These are phyloP conservation scores for Irpex sp. DNA, from an alignment of 1,284 basidiomycete species.

Conservation along the genomic window DNA sequence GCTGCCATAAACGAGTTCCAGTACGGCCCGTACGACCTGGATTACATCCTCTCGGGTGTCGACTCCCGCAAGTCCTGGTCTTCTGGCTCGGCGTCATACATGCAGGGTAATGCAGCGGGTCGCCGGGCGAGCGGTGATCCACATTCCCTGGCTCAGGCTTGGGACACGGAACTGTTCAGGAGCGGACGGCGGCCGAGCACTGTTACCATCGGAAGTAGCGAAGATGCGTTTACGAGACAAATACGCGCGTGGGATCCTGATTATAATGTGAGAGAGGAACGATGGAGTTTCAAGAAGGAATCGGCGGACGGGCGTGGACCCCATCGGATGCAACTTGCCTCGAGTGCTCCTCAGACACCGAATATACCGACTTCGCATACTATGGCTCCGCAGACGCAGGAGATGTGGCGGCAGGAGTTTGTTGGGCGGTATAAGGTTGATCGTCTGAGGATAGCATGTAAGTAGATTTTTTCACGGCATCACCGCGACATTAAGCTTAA, in stretches of 20 bases:
- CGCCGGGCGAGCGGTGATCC: slow-evolving; percentile 9
- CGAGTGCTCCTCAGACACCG: not conserved
- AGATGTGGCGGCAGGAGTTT: slow-evolving; percentile 65
- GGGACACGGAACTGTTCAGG: slow-evolving; percentile 18
- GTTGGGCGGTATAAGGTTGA: slow-evolving; percentile 65
- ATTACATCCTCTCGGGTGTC: slow-evolving; percentile 37
- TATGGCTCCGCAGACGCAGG: slow-evolving; percentile 52
- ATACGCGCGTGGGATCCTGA: slow-evolving; percentile 45
- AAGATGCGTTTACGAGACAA: slow-evolving; percentile 58
- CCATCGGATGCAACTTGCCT: slow-evolving; percentile 14
- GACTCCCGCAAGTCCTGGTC: slow-evolving; percentile 31
- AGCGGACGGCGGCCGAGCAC: slow-evolving; percentile 45
- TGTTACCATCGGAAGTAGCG: slow-evolving; percentile 42
- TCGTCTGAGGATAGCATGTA: slow-evolving; percentile 45
- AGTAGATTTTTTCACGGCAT: slow-evolving; percentile 9
- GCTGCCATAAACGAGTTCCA: slow-evolving; percentile 6
- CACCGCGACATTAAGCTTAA: not conserved
- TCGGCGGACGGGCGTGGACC: slow-evolving; percentile 37
- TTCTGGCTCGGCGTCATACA: slow-evolving; percentile 33
- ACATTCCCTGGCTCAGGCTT: slow-evolving; percentile 14
- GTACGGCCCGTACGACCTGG: slow-evolving; percentile 39
- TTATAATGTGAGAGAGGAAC: slow-evolving; percentile 40
- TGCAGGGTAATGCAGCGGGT: slow-evolving; percentile 18
- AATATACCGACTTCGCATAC: slow-evolving; percentile 18
- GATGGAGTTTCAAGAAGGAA: slow-evolving; percentile 67